Base-by-base conservation (phyloP, 1,284 basidiomycete species). In the Ganoderma leucocontextum region DNA sequence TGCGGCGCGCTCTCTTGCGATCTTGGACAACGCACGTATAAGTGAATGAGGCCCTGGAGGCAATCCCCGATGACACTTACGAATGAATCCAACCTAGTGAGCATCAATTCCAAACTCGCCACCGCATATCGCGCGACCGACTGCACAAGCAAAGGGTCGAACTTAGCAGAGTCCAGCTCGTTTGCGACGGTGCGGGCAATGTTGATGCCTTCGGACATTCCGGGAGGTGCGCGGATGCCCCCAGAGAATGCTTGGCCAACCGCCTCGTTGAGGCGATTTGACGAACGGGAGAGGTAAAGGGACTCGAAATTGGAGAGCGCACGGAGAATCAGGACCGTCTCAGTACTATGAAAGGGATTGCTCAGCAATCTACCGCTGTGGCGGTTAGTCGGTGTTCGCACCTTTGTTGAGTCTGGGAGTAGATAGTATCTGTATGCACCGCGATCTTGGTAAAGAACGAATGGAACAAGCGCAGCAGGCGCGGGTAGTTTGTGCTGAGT, bases 381-480 rank as follows among this genome's bases (percentile, higher is more conserved):
- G 38, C 39, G 70, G 35, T 38, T 60, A 58, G 25, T 8, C 60
- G 44, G 15, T 6, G 57, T n/a, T 74, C 80, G 62, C 65, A 94
- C 95, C 94, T 96, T 81, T 98, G 97, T 63, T 93, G 87, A 7
- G 87, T 85, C 61, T 90, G 86, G 0, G 90, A 91, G 78, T 99
- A 99, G 4, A 94, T 84, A 0, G 97, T 97, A 78, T 98, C 96
- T 0, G 97, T 98, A 75, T 98, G 94, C 5, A 98, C 91, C 0
- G 95, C 90, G 61, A 98, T 96, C 79, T 96, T 96, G 22, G 93
- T 90, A 78, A 99, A 98, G 80, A 99, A 97, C 52, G 96, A 95
- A 65, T 99, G 96, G 80, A 99, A 96, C 13, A 98, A 85, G 15
- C 97, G 88, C 8, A 99, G 79, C 4, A 99, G 83, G 62, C 89